Conservation (phyloP, 345 rosid genomes). For the Aegle marmelos region DNA sequence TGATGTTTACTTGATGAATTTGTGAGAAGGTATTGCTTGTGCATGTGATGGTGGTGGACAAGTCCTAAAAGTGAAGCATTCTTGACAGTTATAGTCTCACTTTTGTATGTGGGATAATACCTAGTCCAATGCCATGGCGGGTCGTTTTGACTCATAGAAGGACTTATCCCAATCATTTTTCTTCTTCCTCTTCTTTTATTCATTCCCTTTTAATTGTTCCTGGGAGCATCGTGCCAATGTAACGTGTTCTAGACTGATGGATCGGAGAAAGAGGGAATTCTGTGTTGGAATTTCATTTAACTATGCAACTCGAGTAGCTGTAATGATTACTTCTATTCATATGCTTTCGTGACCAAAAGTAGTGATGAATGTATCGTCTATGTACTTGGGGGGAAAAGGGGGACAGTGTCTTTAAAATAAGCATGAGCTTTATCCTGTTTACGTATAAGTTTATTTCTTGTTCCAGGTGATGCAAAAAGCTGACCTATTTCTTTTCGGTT, state of each 20-base stretch:
- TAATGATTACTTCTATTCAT: background rate
- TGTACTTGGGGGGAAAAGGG: background rate
- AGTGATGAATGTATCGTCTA: background rate
- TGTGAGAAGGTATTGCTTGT: background rate
- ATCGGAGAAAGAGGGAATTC: slow-evolving; percentile 6
- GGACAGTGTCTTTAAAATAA: background rate
- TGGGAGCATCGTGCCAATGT: slow-evolving; percentile 21
- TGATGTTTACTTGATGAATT: slow-evolving; percentile 17
- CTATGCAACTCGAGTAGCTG: slow-evolving; percentile 17
- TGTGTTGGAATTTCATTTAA: slow-evolving; percentile 16
- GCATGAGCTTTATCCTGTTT: background rate
- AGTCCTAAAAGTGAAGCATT: slow-evolving; percentile 11
- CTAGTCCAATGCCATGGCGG: slow-evolving; percentile 6
- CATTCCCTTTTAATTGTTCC: background rate
- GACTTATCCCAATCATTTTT: background rate
- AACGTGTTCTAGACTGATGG: background rate
- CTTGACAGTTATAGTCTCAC: background rate
- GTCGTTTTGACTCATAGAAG: slow-evolving; percentile 5
- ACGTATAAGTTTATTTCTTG: background rate
- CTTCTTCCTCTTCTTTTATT: background rate
- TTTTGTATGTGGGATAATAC: slow-evolving; percentile 23
- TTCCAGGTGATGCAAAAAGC: background rate
- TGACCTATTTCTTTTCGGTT: background rate
- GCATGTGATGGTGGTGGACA: background rate
- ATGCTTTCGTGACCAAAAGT: background rate